These are phyloP conservation scores for Nakataea oryzae DNA, from an alignment of 2,329 filamentous ascomycete species.

Conservation along the genomic window DNA sequence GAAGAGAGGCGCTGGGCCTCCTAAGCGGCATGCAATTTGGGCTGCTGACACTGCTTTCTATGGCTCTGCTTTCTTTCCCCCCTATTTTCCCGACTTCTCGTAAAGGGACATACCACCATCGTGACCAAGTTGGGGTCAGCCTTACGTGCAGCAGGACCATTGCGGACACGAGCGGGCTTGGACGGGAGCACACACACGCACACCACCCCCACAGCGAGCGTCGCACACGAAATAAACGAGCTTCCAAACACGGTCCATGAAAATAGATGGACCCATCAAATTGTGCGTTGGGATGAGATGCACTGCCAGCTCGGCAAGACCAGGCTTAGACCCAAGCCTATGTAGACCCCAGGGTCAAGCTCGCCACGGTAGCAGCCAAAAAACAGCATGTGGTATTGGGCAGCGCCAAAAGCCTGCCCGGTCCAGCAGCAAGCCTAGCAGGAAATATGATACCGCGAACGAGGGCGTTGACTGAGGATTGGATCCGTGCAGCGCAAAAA, in stretches of 20 bases:
- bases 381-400: not conserved
- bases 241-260: not conserved
- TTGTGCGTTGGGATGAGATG: too few species aligned
- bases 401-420: not conserved
- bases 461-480: too few species aligned
- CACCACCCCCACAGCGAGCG: too few species aligned
- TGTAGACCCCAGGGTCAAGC: too few species aligned
- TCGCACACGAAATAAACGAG: too few species aligned
- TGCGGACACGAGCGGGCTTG: not conserved
- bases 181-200: too few species aligned
- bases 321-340: too few species aligned
- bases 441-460: too few species aligned
- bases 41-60: not conserved
- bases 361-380: not conserved
- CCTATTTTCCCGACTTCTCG: not conserved
- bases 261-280: not conserved
- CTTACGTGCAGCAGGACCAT: not conserved
- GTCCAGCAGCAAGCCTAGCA: not conserved
- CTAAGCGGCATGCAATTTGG: not conserved
- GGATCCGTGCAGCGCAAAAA: not conserved
- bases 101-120: not conserved
- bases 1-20: not conserved
- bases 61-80: too few species aligned
- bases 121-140: not conserved
- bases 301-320: not conserved